Conservation (phyloP, 164 flowering plant genomes). For the Vitis rupestris region DNA sequence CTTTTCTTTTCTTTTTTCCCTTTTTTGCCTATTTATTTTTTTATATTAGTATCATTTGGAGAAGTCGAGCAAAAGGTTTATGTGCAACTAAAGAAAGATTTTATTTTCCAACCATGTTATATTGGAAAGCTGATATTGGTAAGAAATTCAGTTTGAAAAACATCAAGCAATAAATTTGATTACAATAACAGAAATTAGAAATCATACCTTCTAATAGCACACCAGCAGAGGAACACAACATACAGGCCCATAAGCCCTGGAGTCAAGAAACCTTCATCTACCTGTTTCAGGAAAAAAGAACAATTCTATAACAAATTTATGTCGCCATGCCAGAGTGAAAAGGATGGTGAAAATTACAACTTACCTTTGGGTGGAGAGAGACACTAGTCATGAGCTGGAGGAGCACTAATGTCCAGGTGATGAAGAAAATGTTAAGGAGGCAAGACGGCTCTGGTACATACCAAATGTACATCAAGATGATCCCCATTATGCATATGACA, state of each 20-base stretch:
- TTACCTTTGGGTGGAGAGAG: slow-evolving; percentile 79
- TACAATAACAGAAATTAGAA: not conserved
- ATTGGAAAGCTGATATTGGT: not conserved
- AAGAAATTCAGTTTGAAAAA: not conserved
- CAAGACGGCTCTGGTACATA: slow-evolving; percentile 74
- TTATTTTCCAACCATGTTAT: not conserved
- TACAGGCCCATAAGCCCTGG: slow-evolving; percentile 95
- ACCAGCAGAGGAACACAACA: slow-evolving; percentile 88
- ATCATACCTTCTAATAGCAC: slow-evolving; percentile 78
- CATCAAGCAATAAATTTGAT: not conserved
- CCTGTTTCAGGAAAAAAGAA: slow-evolving; percentile 35
- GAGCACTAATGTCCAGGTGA: slow-evolving; percentile 82
- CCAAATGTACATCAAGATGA: slow-evolving; percentile 87
- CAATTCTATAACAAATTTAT: not conserved
- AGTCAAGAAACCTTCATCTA: slow-evolving; percentile 70
- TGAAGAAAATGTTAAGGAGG: slow-evolving; percentile 75
- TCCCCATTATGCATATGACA: slow-evolving; percentile 60
- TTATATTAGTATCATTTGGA: no score
- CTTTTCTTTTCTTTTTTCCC: no score
- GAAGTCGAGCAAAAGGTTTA: no score
- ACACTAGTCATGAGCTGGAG: slow-evolving; percentile 86
- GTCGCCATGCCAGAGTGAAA: not conserved
- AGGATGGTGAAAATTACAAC: slow-evolving; percentile 9
- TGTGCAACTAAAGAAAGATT: not conserved
- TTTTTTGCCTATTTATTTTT: no score